Evolutionary conservation across 1,139 yeast species (phyloP).

Genomic region (Torulaspora pretoriensis): DNA sequence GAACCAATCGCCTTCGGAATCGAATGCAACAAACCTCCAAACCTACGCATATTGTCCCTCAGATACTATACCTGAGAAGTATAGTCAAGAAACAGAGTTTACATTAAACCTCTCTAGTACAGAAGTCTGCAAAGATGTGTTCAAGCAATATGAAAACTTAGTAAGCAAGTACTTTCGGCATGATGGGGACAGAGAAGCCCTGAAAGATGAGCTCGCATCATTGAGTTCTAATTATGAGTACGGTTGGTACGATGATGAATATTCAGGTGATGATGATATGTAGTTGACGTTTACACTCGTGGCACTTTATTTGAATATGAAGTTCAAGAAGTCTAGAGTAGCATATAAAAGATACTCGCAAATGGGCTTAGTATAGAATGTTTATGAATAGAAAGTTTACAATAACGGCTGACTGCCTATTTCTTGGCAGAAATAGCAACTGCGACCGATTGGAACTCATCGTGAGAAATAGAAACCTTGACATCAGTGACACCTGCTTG

Average conservation of each 20-base stretch:
- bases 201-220: slow-evolving; percentile 52
- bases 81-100: slow-evolving; percentile 16
- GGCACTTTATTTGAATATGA: no score
- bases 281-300: background rate
- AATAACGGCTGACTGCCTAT: slow-evolving; percentile 1
- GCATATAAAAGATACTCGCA: background rate
- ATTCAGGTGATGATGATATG: slow-evolving; percentile 34
- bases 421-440: slow-evolving; percentile 67
- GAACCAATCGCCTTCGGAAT: background rate
- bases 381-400: background rate
- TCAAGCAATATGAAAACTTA: slow-evolving; percentile 47
- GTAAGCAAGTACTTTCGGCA: slow-evolving; percentile 45
- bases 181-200: slow-evolving; percentile 61
- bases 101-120: slow-evolving; percentile 43
- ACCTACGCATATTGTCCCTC: slow-evolving; percentile 30
- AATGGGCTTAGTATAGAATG: background rate
- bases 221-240: slow-evolving; percentile 52
- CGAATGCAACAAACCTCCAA: slow-evolving; percentile 15
- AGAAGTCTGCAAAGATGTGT: slow-evolving; percentile 43
- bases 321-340: background rate
- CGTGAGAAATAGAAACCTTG: slow-evolving; percentile 89
- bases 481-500: slow-evolving; percentile 66
- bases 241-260: slow-evolving; percentile 52
- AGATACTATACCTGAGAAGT: slow-evolving; percentile 38
- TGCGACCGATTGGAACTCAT: slow-evolving; percentile 95